Evolutionary conservation across 2,329 filamentous ascomycete genomes (phyloP).

Genomic region (Alternaria ventricosa): DNA sequence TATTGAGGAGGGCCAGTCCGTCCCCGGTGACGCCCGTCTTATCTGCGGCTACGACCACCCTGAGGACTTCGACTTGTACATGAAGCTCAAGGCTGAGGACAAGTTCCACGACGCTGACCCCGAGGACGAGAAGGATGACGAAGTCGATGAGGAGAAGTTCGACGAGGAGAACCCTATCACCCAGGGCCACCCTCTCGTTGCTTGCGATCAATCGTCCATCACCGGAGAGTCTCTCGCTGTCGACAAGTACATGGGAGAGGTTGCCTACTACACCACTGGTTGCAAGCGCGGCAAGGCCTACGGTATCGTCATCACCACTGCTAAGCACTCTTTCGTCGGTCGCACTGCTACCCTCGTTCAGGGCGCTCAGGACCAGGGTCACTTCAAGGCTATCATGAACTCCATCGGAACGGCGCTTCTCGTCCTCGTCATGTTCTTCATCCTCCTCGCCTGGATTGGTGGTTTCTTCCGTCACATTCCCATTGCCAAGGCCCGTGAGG

Average conservation of each 20-base stretch:
- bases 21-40: conserved; percentile 72
- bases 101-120: conserved; percentile 63
- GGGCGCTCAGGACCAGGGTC: conserved; percentile 74
- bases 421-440: conserved; percentile 79
- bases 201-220: conserved; percentile 80
- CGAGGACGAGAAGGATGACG: conserved; percentile 66
- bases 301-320: conserved; percentile 70
- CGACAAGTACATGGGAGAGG: conserved; percentile 79
- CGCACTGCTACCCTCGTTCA: conserved; percentile 76
- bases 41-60: conserved; percentile 76
- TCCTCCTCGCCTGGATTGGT: conserved; percentile 76
- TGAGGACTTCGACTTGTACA: conserved; percentile 71
- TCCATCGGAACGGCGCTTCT: conserved; percentile 76
- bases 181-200: conserved; percentile 71
- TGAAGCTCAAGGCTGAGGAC: conserved; percentile 65
- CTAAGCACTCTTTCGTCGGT: conserved; percentile 77
- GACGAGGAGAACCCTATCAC: conserved; percentile 61
- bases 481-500: conserved; percentile 65
- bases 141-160: conserved; percentile 65
- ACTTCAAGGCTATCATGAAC: conserved; percentile 78
- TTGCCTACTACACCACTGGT: conserved; percentile 79
- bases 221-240: conserved; percentile 81
- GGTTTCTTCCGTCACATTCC: conserved; percentile 76
- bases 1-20: conserved; percentile 73
- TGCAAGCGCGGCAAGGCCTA: conserved; percentile 83